Percentiles rank a stretch among this genome's conserved stretches.
Evolutionary conservation across 129 eudicot genomes (phyloP).

Genomic region (Glebionis coronaria): DNA sequence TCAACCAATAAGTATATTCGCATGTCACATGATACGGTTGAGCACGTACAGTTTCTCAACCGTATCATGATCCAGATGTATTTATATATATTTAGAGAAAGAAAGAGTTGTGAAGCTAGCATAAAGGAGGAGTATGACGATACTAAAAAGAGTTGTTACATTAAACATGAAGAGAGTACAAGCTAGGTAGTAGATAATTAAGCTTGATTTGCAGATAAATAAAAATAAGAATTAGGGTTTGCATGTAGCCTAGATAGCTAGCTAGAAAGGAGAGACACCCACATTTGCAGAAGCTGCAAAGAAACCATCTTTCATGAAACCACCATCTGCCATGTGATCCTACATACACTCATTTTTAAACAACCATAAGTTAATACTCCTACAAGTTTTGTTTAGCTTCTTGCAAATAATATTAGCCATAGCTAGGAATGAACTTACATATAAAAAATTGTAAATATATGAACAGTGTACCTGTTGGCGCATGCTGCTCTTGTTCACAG

Average conservation of each 20-base stretch:
- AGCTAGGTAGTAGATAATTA: slow-evolving; percentile 4
- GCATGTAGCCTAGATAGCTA: not conserved
- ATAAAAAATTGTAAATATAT: not conserved
- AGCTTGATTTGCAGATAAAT: not conserved
- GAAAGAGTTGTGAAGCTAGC: not conserved
- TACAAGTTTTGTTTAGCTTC: not conserved
- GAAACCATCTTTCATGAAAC: slow-evolving; percentile 56
- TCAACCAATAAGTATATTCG: too few relatives aligned
- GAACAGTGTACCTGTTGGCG: slow-evolving; percentile 60
- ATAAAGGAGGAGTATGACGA: not conserved
- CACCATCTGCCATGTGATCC: slow-evolving; percentile 48
- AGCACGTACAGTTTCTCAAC: too few relatives aligned
- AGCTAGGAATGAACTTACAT: not conserved
- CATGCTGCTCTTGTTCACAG: slow-evolving; percentile 48
- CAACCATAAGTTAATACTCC: not conserved
- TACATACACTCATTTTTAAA: slow-evolving; percentile 35
- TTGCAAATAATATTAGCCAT: not conserved
- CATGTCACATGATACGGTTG: too few relatives aligned
- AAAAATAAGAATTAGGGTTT: not conserved
- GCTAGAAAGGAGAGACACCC: slow-evolving; percentile 50
- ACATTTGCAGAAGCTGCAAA: slow-evolving; percentile 55
- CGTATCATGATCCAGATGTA: too few relatives aligned
- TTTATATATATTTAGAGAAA: too few relatives aligned
- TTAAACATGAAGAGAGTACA: slow-evolving; percentile 2
- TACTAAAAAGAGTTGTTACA: not conserved